These are phyloP conservation scores for Exidia glandulosa DNA, from an alignment of 768 basidiomycete species.

Conservation along the genomic window DNA sequence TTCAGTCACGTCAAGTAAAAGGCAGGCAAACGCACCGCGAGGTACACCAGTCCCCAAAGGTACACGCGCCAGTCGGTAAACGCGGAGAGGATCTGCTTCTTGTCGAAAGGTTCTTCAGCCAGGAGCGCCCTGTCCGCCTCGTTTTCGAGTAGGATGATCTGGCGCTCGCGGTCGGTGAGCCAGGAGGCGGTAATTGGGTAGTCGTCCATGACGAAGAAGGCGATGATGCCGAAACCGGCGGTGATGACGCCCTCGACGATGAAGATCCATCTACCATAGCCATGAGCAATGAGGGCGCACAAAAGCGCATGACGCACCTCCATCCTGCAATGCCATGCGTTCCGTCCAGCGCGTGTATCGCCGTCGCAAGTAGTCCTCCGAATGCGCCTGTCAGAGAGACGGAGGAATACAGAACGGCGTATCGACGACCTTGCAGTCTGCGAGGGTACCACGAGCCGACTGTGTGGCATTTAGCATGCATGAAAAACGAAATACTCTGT, in stretches of 20 bases:
- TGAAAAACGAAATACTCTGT: background rate
- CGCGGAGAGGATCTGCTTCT: slow-evolving; percentile 16
- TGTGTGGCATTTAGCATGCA: slow-evolving; percentile 6
- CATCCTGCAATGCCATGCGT: slow-evolving; percentile 7
- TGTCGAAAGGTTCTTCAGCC: slow-evolving; percentile 8
- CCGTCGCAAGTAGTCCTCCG: slow-evolving; percentile 25
- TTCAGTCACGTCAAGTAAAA: background rate
- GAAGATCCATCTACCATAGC: slow-evolving; percentile 10
- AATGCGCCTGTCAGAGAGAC: slow-evolving; percentile 23
- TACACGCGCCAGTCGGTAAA: slow-evolving; percentile 28
- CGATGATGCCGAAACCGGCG: slow-evolving; percentile 22
- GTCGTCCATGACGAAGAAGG: slow-evolving; percentile 31
- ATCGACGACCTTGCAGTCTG: slow-evolving; percentile 4
- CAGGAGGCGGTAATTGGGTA: slow-evolving; percentile 37
- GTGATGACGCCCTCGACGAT: slow-evolving; percentile 7
- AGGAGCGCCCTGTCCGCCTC: slow-evolving; percentile 12
- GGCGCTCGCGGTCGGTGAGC: slow-evolving; percentile 32
- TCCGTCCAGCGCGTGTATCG: slow-evolving; percentile 20
- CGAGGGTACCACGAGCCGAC: slow-evolving; percentile 18
- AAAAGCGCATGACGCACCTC: background rate
- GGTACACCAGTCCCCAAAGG: slow-evolving; percentile 21
- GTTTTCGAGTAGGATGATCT: slow-evolving; percentile 5
- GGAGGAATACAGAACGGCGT: slow-evolving; percentile 7
- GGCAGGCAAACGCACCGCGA: background rate
- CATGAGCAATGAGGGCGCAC: background rate